Evolutionary conservation across 768 basidiomycete genomes (phyloP), one percentile per base, ranked within the genome.

Genomic region (Leccinum aurantiacum): DNA sequence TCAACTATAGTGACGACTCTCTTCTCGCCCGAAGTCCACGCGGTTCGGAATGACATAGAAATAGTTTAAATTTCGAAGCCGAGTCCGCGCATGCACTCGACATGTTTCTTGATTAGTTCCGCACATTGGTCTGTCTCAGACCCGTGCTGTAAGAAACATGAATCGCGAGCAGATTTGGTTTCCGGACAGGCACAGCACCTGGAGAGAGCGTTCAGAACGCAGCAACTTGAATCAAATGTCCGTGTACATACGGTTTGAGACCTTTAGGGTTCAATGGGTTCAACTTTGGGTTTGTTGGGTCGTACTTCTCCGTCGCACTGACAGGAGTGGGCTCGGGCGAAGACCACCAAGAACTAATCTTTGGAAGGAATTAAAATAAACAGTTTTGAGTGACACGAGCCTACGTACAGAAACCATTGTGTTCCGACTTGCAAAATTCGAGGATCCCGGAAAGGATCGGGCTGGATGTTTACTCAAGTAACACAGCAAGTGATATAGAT

Each of bases 121-220:
- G 80, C 85, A 78, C 97, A 99, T 71, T 89, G 87, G 59, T 88
- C 88, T 58, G 84, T 81, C 6, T 90, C 89, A 59, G 84, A 83
- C 22, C 80, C 75, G 4, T 81, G 69, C 59, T 84, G 83, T 61
- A 98, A 79, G 80, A 97, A 98, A 76, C 97, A 99, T 65, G 95
- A 88, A 74, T 99, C 97, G 11, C 97, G 84, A n/a, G 82, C 82
- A 3, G 88, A 84, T 74, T 98, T 98, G 2, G 95, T 96, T 67
- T 93, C 82, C 2, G 94, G 95, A 71, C 96, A 98, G 47, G 95
- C 96, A 70, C 96, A 98, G 67, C 96, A 98, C 67, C 96, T 98
- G 62, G 54, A 11, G 44, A 56, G 58, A 10, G 25, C 9, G 7
- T n/a, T 70, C 29, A 64, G 17, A 24, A 14, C 4, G 13, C 15